A percentile compares a stretch with the other conserved stretches of the same genome.
Evolutionary conservation across 306 rosid genomes (phyloP).

Genomic region (Cucurbita moschata): DNA sequence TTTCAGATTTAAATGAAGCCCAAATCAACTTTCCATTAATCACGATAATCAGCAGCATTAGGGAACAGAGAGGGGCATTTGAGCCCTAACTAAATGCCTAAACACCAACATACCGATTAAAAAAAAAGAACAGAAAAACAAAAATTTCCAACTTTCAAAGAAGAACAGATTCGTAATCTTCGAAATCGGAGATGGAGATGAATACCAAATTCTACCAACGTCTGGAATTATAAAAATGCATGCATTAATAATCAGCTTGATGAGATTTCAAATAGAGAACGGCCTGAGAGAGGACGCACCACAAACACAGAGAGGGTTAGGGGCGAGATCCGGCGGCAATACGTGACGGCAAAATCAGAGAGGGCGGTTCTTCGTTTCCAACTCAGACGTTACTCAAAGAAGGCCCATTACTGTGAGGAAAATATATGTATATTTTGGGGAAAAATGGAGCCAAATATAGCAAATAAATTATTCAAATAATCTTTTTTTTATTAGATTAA

Average conservation of each 20-base stretch:
- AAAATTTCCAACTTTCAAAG: too few species aligned
- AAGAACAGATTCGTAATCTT: not conserved
- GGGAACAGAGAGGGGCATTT: not conserved
- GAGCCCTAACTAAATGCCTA: not conserved
- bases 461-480: too few species aligned
- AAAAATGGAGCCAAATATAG: not conserved
- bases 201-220: not conserved
- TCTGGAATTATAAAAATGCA: not conserved
- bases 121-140: too few species aligned
- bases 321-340: not conserved
- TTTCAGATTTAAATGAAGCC: not conserved
- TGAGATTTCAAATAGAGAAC: not conserved
- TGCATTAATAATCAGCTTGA: not conserved
- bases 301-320: not conserved
- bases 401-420: not conserved
- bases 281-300: not conserved
- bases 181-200: not conserved
- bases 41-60: not conserved
- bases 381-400: not conserved
- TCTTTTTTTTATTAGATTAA: too few species aligned
- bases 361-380: not conserved
- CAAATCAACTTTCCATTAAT: not conserved
- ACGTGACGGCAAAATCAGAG: not conserved
- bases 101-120: not conserved
- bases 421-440: not conserved